phyloP scores from a whole-genome alignment of 257 asterid species.

The Nicotiana benthamiana region DNA sequence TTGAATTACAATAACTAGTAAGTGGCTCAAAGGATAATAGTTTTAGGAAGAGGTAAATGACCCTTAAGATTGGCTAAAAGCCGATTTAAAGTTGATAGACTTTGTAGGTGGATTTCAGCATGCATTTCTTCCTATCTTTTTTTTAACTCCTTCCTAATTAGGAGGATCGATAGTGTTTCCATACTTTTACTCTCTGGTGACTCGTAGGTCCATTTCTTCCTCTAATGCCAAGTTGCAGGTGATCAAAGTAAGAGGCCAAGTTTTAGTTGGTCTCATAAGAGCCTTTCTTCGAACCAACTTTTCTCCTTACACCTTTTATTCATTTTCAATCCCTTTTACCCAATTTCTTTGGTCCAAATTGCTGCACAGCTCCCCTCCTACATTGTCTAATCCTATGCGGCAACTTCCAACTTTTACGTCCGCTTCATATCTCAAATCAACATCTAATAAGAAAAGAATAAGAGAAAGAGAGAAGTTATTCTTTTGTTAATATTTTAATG shows the following conservation, averaged over 20 bases:
- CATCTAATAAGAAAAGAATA: too few species aligned
- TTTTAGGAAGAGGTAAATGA: neutral
- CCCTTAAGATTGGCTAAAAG: slow-evolving; percentile 2
- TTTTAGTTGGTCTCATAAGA: neutral
- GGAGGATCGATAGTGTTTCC: too few species aligned
- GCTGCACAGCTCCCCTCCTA: neutral
- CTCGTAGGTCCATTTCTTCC: too few species aligned
- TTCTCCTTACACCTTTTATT: neutral
- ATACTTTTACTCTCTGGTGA: too few species aligned
- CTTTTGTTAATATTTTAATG: too few species aligned
- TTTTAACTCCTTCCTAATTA: too few species aligned
- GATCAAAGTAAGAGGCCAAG: neutral
- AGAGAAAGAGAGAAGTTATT: too few species aligned
- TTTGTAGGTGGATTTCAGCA: neutral
- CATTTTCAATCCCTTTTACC: neutral
- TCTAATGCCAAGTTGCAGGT: neutral
- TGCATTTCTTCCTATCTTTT: neutral
- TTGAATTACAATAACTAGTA: too few species aligned
- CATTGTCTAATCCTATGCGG: neutral
- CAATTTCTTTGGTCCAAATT: neutral
- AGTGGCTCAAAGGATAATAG: neutral
- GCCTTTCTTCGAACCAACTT: neutral
- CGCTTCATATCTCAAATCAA: neutral
- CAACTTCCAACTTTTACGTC: neutral
- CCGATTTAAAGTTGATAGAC: neutral